Percentiles rank a stretch among this genome's conserved stretches.
Evolutionary conservation across 805 yeast species (phyloP).

Genomic region (Pichia manshurica): DNA sequence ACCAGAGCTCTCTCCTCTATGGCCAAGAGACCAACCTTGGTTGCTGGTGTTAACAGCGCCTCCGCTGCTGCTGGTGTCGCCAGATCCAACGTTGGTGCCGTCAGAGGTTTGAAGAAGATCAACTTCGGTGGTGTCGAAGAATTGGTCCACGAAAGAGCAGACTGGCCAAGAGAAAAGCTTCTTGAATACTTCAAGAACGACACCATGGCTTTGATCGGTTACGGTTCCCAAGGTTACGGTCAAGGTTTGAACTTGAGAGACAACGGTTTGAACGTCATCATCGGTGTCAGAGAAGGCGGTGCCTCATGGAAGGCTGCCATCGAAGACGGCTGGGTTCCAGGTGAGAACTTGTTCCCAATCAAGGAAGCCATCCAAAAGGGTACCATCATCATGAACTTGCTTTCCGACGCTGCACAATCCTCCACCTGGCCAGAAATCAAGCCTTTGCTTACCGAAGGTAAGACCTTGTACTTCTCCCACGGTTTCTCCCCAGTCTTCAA

Average conservation of each 20-base stretch:
- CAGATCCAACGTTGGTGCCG: constrained; percentile 44
- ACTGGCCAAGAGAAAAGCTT: constrained; percentile 98
- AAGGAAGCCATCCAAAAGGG: constrained; percentile 90
- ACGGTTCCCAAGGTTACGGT: constrained; percentile 99
- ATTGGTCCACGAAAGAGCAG: constrained; percentile 96
- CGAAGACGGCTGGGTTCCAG: constrained; percentile 99
- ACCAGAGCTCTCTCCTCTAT: constrained; percentile 55
- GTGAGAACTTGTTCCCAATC: constrained; percentile 94
- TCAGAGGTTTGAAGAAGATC: constrained; percentile 93
- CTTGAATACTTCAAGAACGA: constrained; percentile 96
- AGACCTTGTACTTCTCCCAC: constrained; percentile 98
- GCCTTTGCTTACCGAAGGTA: constrained; percentile 93
- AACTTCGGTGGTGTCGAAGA: constrained; percentile 95
- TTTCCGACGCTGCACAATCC: constrained; percentile 99
- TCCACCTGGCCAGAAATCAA: constrained; percentile 89
- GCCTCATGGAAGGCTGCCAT: constrained; percentile 99
- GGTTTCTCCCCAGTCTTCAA: constrained; percentile 99
- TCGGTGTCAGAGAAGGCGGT: constrained; percentile 98
- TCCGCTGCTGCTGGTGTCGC: constrained; percentile 40
- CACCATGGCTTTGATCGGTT: constrained; percentile 95
- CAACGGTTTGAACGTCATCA: constrained; percentile 94
- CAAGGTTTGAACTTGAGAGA: constrained; percentile 99
- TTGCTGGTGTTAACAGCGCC: no score
- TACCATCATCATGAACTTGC: constrained; percentile 93
- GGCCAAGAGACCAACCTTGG: constrained; percentile 24